Evolutionary conservation across 768 basidiomycete genomes (phyloP).

Genomic region (Rhizopogon salebrosus): DNA sequence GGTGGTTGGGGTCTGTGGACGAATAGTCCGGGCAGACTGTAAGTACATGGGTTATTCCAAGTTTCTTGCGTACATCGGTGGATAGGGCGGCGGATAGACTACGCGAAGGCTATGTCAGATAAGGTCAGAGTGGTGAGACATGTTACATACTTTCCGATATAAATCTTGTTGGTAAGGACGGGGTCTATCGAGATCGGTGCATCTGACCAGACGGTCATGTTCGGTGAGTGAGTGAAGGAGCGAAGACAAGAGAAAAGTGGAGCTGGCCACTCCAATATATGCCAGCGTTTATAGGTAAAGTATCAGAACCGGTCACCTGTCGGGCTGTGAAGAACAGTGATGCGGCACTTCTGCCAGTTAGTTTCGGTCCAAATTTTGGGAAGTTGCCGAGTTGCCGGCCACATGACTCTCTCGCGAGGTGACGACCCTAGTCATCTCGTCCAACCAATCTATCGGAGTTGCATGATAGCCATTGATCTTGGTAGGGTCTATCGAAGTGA

Average conservation of each 20-base stretch:
- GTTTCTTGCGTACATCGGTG: conserved; percentile 19
- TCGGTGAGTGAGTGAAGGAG: background rate
- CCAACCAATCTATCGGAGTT: too few relatives aligned
- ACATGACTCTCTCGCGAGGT: too few relatives aligned
- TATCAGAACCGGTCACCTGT: background rate
- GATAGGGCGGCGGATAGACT: conserved; percentile 31
- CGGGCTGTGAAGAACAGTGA: too few relatives aligned
- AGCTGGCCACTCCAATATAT: conserved; percentile 3
- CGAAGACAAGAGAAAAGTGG: conserved; percentile 5
- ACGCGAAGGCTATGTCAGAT: background rate
- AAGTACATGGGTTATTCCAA: conserved; percentile 50
- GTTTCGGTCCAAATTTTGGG: too few relatives aligned
- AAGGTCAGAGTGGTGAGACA: background rate
- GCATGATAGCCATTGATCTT: too few relatives aligned
- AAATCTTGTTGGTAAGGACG: conserved; percentile 27
- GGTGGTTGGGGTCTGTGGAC: conserved; percentile 35
- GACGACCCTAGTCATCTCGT: too few relatives aligned
- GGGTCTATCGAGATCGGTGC: conserved; percentile 21
- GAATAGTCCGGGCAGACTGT: conserved; percentile 55
- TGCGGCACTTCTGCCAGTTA: too few relatives aligned
- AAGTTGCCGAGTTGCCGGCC: too few relatives aligned
- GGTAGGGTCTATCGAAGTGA: too few relatives aligned
- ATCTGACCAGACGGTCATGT: conserved; percentile 23
- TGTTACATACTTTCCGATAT: conserved; percentile 30
- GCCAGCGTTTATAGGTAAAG: conserved; percentile 3